Conservation (phyloP, 2,329 filamentous ascomycete species). For the Hypoxylon sp. region DNA sequence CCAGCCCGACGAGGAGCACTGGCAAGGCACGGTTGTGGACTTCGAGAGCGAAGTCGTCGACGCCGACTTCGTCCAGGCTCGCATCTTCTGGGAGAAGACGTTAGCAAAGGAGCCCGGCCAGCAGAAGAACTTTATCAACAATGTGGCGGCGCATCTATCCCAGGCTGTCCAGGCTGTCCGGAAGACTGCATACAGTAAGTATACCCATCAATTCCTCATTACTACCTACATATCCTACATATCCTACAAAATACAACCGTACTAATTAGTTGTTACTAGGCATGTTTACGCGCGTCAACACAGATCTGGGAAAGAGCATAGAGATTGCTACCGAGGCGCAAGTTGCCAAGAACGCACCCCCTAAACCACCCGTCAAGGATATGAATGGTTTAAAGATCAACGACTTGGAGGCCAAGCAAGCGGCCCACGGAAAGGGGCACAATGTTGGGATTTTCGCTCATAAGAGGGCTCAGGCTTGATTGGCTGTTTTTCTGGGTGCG, state of each 20-base stretch:
- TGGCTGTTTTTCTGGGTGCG: background rate
- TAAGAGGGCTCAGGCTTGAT: constrained; percentile 16
- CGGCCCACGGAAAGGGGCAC: constrained; percentile 9
- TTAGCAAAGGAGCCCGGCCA: constrained; percentile 56
- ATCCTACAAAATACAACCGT: background rate
- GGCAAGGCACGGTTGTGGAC: constrained; percentile 55
- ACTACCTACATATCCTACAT: background rate
- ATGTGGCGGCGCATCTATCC: constrained; percentile 64
- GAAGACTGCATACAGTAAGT: constrained; percentile 29
- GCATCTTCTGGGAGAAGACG: constrained; percentile 57
- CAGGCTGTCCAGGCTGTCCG: constrained; percentile 48
- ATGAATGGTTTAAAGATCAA: constrained; percentile 28
- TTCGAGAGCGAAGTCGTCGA: constrained; percentile 55
- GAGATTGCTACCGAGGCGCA: background rate
- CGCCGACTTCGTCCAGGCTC: constrained; percentile 53
- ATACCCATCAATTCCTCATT: background rate
- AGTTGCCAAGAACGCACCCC: constrained; percentile 1
- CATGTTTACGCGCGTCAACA: constrained; percentile 2
- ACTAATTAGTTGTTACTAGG: background rate
- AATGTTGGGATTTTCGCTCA: constrained; percentile 35
- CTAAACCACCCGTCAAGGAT: constrained; percentile 3
- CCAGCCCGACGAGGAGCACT: constrained; percentile 56
- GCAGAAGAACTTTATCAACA: constrained; percentile 67
- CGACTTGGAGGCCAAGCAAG: constrained; percentile 27
- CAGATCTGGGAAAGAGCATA: constrained; percentile 2